These are phyloP conservation scores for Chlamydomonas sphaeroides DNA, from an alignment of 139 green algal genomes.

Conservation along the genomic window DNA sequence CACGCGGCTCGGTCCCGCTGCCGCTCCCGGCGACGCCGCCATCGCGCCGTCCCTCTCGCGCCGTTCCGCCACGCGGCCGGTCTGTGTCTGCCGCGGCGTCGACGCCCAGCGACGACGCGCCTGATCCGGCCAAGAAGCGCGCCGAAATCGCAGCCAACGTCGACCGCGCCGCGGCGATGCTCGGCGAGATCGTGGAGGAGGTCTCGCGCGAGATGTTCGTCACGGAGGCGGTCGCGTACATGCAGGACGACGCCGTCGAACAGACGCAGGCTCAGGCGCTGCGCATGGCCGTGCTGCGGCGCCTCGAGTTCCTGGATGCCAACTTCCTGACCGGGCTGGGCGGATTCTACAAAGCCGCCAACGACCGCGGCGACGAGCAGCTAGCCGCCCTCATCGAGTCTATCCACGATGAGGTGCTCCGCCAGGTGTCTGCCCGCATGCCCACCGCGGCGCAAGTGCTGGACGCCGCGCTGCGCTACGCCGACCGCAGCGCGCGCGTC, in stretches of 20 bases:
- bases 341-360: slow-evolving; percentile 42
- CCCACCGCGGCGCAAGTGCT: slow-evolving; percentile 29
- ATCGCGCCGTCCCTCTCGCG: too few relatives aligned
- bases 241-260: slow-evolving; percentile 30
- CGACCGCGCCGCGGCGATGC: slow-evolving; percentile 45
- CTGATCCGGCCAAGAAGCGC: slow-evolving; percentile 14
- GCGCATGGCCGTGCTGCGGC: slow-evolving; percentile 54
- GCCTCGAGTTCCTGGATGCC: slow-evolving; percentile 66
- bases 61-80: too few relatives aligned
- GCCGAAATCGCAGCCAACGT: slow-evolving; percentile 39
- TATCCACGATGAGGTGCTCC: slow-evolving; percentile 54
- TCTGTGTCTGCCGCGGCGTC: too few relatives aligned
- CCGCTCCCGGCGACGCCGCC: too few relatives aligned
- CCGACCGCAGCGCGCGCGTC: slow-evolving; percentile 43
- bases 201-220: slow-evolving; percentile 60
- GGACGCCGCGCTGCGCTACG: slow-evolving; percentile 10
- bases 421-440: slow-evolving; percentile 37
- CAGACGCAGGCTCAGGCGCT: slow-evolving; percentile 37
- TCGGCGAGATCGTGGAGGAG: slow-evolving; percentile 68
- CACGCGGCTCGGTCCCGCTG: too few relatives aligned
- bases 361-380: slow-evolving; percentile 1
- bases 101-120: not conserved
- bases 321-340: slow-evolving; percentile 67
- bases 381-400: slow-evolving; percentile 39
- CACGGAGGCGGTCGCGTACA: slow-evolving; percentile 53